Evolutionary conservation across 192 early-diverging fungal species (phyloP).

Genomic region (Irineochytrium annulatum): DNA sequence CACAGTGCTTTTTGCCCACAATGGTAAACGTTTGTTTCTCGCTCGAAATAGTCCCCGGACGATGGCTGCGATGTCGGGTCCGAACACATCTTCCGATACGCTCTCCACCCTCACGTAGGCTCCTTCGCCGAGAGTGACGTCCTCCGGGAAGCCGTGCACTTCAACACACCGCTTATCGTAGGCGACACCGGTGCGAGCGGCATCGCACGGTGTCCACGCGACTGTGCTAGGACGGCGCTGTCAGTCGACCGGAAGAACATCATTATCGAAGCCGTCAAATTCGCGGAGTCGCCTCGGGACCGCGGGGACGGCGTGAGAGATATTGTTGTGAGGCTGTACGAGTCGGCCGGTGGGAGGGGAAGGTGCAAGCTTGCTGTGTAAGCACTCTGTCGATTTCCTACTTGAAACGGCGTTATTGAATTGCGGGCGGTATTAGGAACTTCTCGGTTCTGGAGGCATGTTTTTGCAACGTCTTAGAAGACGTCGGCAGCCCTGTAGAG

Average conservation of each 20-base stretch:
- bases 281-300: conserved; percentile 55
- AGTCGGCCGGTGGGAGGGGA: conserved; percentile 84
- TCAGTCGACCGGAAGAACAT: conserved; percentile 45
- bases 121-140: conserved; percentile 76
- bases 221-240: not conserved
- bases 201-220: not conserved
- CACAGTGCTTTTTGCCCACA: not conserved
- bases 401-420: not conserved
- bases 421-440: conserved; percentile 24
- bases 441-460: conserved; percentile 42
- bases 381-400: not conserved
- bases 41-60: conserved; percentile 74
- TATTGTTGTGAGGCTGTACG: conserved; percentile 81
- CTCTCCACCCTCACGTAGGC: conserved; percentile 81
- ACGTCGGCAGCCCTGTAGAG: conserved; percentile 34
- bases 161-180: conserved; percentile 69
- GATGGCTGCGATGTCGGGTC: conserved; percentile 58
- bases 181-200: not conserved
- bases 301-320: conserved; percentile 13
- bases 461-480: conserved; percentile 78
- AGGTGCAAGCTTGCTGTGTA: conserved; percentile 42
- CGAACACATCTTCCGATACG: conserved; percentile 81
- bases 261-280: conserved; percentile 86
- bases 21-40: not conserved
- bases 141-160: conserved; percentile 80